Percentiles rank a stretch among this genome's conserved stretches.
These are phyloP conservation scores for Coemansia sp. DNA, from an alignment of 192 early-diverging fungal genomes.

Conservation along the genomic window DNA sequence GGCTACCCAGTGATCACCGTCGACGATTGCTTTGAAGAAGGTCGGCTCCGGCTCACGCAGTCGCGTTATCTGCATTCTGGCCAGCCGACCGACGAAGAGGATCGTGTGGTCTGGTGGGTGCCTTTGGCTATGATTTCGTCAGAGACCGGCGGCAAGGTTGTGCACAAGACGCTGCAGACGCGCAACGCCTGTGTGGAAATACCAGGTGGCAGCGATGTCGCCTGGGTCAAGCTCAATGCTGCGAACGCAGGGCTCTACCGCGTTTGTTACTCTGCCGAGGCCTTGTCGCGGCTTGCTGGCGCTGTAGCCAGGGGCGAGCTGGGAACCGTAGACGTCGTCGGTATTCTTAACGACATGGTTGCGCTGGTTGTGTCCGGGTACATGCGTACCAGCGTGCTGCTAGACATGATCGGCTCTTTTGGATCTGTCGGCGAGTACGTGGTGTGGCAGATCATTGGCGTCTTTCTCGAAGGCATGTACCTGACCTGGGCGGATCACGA, in stretches of 20 bases:
- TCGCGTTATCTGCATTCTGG: constrained; percentile 68
- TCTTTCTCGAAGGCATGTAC: constrained; percentile 52
- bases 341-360: constrained; percentile 80
- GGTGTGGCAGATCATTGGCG: constrained; percentile 53
- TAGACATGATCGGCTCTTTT: constrained; percentile 74
- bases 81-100: constrained; percentile 60
- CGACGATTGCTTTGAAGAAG: constrained; percentile 54
- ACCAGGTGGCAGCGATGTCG: constrained; percentile 27
- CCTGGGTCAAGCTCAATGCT: constrained; percentile 85
- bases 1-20: constrained; percentile 72
- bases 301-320: constrained; percentile 59
- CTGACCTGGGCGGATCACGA: constrained; percentile 55
- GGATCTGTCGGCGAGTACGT: constrained; percentile 63
- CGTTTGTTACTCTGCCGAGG: constrained; percentile 67
- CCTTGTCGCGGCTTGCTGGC: constrained; percentile 56
- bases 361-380: constrained; percentile 78
- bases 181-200: constrained; percentile 33
- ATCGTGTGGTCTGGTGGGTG: constrained; percentile 64
- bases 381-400: constrained; percentile 66
- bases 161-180: constrained; percentile 37
- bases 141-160: background rate
- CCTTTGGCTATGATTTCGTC: constrained; percentile 54
- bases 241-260: constrained; percentile 82
- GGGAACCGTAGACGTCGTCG: constrained; percentile 73
- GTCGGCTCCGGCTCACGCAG: constrained; percentile 59